Conservation (phyloP, 345 rosid species). For the Microcos paniculata region DNA sequence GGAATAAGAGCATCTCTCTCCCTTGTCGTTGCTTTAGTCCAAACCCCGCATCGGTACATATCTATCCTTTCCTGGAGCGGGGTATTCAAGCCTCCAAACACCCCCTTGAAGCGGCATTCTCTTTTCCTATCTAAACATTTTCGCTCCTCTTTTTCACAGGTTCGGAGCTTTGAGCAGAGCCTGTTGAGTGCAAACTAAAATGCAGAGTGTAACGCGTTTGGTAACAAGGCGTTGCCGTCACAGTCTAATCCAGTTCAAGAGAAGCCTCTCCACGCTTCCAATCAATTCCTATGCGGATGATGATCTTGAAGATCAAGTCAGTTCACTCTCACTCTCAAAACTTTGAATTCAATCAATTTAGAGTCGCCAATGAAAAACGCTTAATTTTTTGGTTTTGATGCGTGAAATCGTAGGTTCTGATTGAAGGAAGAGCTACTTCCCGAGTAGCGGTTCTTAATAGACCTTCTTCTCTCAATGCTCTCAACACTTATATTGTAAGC, state of each 20-base stretch:
- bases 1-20: no score
- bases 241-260: slow-evolving; percentile 15
- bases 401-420: slow-evolving; percentile 47
- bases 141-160: neutral
- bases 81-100: neutral
- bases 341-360: neutral
- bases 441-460: slow-evolving; percentile 83
- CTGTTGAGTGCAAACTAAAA: slow-evolving; percentile 3
- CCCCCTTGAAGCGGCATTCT: neutral
- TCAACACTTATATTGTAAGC: slow-evolving; percentile 65
- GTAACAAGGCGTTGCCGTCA: slow-evolving; percentile 31
- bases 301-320: slow-evolving; percentile 54
- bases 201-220: slow-evolving; percentile 37
- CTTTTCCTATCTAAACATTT: neutral
- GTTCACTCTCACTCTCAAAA: neutral
- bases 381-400: neutral
- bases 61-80: neutral
- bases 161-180: neutral
- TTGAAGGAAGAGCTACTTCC: slow-evolving; percentile 67
- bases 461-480: slow-evolving; percentile 82
- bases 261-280: slow-evolving; percentile 43
- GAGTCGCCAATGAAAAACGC: neutral
- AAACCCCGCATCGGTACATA: neutral
- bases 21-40: no score
- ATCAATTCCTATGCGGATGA: slow-evolving; percentile 43